Evolutionary conservation across 2,329 filamentous ascomycete genomes (phyloP).

Genomic region (Passalora sequoiae): DNA sequence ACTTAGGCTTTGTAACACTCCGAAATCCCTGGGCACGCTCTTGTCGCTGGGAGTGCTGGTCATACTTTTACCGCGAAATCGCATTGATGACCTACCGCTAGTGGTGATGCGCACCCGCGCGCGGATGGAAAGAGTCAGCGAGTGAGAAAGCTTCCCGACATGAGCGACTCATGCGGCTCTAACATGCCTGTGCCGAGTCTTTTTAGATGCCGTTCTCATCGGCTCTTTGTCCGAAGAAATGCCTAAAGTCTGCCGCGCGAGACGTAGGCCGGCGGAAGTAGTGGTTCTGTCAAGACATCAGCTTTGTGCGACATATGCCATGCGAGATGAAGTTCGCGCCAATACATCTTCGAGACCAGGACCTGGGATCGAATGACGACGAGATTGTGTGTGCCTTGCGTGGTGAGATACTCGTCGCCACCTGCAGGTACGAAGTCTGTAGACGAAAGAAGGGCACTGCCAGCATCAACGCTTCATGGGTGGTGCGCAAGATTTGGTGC

Average conservation of each 20-base stretch:
- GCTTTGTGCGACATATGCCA: not conserved
- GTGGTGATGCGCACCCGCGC: no score
- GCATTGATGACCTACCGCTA: no score
- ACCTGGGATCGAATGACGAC: not conserved
- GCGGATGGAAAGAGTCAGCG: no score
- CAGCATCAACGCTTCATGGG: no score
- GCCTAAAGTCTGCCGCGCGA: not conserved
- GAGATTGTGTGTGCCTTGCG: not conserved
- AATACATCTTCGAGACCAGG: not conserved
- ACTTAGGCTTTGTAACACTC: no score
- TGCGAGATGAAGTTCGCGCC: not conserved
- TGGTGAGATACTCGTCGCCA: not conserved
- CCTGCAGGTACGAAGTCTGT: not conserved
- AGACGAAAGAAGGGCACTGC: no score
- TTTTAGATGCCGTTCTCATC: not conserved
- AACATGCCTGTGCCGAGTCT: slow-evolving; percentile 1
- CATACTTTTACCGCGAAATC: no score
- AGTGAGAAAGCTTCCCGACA: not conserved
- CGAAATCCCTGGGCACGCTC: no score
- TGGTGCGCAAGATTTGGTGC: not conserved
- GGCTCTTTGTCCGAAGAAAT: slow-evolving; percentile 1
- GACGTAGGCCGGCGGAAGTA: not conserved
- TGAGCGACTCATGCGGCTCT: slow-evolving; percentile 1
- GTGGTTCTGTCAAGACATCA: not conserved
- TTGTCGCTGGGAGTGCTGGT: no score